phyloP scores from a whole-genome alignment of 2,329 filamentous ascomycete genomes.

The Pyrenochaeta sp. region DNA sequence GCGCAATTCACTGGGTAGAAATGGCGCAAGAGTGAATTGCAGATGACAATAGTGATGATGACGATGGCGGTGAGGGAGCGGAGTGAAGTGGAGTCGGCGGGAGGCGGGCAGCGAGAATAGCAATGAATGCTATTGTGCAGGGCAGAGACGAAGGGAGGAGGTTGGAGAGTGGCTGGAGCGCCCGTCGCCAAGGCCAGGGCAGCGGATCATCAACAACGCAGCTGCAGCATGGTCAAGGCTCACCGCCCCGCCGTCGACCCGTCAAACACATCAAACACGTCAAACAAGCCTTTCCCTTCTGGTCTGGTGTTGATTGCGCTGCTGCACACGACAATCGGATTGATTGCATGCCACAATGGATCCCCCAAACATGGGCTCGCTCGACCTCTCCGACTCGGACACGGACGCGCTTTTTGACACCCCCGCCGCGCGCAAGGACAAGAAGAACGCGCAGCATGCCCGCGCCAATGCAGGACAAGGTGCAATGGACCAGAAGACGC shows the following conservation, averaged over 20 bases:
- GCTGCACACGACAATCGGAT: background rate
- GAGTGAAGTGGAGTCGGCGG: conserved; percentile 23
- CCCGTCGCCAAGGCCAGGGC: conserved; percentile 11
- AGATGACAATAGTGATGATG: conserved; percentile 13
- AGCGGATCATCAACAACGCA: conserved; percentile 18
- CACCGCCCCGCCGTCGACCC: conserved; percentile 22
- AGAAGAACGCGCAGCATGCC: conserved; percentile 46
- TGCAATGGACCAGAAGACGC: conserved; percentile 47
- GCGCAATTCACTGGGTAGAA: conserved; percentile 9
- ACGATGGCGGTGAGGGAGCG: conserved; percentile 19
- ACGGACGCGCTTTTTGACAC: conserved; percentile 65
- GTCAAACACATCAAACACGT: conserved; percentile 36
- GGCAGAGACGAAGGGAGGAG: conserved; percentile 32
- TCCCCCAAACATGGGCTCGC: conserved; percentile 59
- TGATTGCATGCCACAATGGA: conserved; percentile 24
- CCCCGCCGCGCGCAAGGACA: conserved; percentile 54
- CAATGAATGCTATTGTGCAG: too few species aligned
- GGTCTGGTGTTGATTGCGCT: background rate
- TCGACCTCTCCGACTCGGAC: conserved; percentile 63
- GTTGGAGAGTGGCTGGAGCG: conserved; percentile 35
- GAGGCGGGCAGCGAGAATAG: too few species aligned
- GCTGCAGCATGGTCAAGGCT: conserved; percentile 7
- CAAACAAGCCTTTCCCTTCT: conserved; percentile 17
- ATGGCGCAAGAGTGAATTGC: conserved; percentile 12
- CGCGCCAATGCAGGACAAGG: conserved; percentile 50